These are phyloP conservation scores for Vitellaria paradoxa DNA, from an alignment of 179 eudicot genomes.

Conservation along the genomic window DNA sequence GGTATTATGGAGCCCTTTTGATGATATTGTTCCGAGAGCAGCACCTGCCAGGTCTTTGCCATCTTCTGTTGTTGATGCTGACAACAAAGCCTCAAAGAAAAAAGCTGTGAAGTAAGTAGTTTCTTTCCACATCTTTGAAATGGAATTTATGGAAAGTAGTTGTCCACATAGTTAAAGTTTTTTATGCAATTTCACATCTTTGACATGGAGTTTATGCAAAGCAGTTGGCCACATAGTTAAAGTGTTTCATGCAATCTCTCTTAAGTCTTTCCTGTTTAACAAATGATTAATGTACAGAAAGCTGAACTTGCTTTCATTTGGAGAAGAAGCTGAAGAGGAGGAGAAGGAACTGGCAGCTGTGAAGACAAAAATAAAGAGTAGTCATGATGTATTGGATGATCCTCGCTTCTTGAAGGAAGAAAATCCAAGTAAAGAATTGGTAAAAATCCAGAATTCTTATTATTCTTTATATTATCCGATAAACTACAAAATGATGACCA, in stretches of 20 bases:
- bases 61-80: conserved; percentile 36
- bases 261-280: neutral
- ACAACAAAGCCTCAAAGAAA: conserved; percentile 56
- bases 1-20: conserved; percentile 98
- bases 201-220: neutral
- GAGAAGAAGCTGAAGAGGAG: conserved; percentile 99
- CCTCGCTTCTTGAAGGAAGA: conserved; percentile 88
- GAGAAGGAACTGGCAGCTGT: conserved; percentile 69
- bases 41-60: conserved; percentile 36
- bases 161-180: neutral
- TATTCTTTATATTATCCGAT: neutral
- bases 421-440: conserved; percentile 44
- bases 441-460: conserved; percentile 22
- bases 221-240: conserved; percentile 3
- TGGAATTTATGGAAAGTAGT: neutral
- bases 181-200: conserved; percentile 9
- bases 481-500: neutral
- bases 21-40: conserved; percentile 80
- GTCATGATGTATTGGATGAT: conserved; percentile 96
- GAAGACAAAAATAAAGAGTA: conserved; percentile 79
- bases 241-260: neutral
- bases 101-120: conserved; percentile 78
- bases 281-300: conserved; percentile 45
- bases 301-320: conserved; percentile 93
- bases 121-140: conserved; percentile 8